Percentiles rank a stretch among this genome's conserved stretches.
Evolutionary conservation across 1,284 basidiomycete species (phyloP).

Genomic region (Malassezia nana): DNA sequence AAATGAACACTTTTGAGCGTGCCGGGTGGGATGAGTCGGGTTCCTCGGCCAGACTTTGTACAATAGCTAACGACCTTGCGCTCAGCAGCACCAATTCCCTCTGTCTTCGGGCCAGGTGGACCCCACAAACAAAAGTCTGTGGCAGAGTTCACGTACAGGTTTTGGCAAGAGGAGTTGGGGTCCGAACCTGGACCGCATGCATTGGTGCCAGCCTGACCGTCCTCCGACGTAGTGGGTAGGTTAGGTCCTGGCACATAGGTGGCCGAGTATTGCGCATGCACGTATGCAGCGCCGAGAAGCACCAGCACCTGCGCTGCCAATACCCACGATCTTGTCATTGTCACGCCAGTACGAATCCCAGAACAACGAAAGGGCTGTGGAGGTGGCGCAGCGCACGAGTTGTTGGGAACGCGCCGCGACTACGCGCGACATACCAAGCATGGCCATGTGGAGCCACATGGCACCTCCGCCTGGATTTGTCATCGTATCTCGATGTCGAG

Average conservation of each 20-base stretch:
- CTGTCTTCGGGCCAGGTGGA: conserved; percentile 19
- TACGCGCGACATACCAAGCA: neutral
- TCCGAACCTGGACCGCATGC: conserved; percentile 27
- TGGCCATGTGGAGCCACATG: neutral
- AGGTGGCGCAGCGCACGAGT: neutral
- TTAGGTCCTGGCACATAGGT: conserved; percentile 9
- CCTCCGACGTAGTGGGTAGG: conserved; percentile 37
- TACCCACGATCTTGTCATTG: neutral
- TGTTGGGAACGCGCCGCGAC: neutral
- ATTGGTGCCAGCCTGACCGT: conserved; percentile 36
- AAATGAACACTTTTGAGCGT: conserved; percentile 41
- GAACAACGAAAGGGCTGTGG: neutral
- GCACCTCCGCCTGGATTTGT: neutral
- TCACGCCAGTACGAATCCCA: neutral
- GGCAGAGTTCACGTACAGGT: conserved; percentile 37
- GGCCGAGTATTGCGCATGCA: conserved; percentile 1
- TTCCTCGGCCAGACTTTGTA: conserved; percentile 40
- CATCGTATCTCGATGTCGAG: neutral
- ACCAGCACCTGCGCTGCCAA: neutral
- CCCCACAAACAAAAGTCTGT: conserved; percentile 44
- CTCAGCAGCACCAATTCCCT: conserved; percentile 38
- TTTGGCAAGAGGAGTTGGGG: conserved; percentile 35
- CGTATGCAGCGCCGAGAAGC: neutral
- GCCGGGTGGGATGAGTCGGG: conserved; percentile 42
- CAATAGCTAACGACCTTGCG: conserved; percentile 39